phyloP scores from a whole-genome alignment of 1,284 basidiomycete genomes.

The Peniophora sp. region DNA sequence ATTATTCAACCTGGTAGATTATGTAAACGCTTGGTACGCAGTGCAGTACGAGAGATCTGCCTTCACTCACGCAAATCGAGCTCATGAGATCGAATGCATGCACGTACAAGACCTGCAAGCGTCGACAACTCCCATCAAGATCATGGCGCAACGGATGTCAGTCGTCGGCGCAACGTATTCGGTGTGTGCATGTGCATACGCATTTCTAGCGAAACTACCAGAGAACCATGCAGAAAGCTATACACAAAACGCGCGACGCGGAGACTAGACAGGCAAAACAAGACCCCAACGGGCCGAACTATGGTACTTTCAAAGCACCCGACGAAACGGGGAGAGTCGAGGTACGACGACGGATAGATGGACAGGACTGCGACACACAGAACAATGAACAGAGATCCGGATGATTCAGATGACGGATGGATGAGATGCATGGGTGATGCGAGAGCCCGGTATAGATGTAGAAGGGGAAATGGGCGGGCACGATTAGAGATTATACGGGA shows the following conservation, averaged over 20 bases:
- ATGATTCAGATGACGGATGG: neutral
- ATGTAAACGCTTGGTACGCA: too few species aligned
- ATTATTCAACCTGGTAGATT: too few species aligned
- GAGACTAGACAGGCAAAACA: neutral
- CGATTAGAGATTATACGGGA: constrained; percentile 1
- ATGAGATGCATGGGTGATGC: neutral
- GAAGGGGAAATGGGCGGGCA: neutral
- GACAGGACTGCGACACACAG: neutral
- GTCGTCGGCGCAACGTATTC: neutral
- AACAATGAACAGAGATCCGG: too few species aligned
- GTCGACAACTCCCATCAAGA: too few species aligned
- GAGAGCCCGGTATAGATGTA: neutral
- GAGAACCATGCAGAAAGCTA: neutral
- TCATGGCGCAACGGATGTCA: too few species aligned
- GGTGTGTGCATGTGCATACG: neutral
- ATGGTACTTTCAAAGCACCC: neutral
- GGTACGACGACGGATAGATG: neutral
- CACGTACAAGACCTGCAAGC: too few species aligned
- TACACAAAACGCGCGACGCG: neutral
- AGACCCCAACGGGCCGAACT: neutral
- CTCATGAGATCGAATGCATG: too few species aligned
- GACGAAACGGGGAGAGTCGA: neutral
- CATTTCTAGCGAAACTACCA: neutral
- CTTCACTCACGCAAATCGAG: too few species aligned
- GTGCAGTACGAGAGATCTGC: too few species aligned